phyloP scores from a whole-genome alignment of 106 monocot species.

The Triglochin maritima region DNA sequence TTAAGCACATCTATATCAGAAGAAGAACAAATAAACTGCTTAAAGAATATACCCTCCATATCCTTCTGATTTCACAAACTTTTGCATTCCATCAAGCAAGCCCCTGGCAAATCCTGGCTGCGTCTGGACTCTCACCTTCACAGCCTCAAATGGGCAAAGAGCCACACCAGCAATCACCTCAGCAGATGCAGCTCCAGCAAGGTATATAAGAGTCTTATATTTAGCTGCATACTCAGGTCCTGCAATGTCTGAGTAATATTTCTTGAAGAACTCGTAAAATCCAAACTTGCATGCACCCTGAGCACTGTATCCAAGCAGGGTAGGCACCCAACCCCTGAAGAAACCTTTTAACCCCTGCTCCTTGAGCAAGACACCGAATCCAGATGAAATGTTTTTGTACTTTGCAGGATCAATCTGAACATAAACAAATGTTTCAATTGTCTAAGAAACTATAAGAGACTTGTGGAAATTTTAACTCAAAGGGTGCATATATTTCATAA shows the following conservation, averaged over 20 bases:
- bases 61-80: conserved; percentile 63
- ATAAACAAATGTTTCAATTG: not conserved
- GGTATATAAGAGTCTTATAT: conserved; percentile 63
- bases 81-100: conserved; percentile 53
- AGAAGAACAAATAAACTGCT: not conserved
- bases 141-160: conserved; percentile 78
- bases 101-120: conserved; percentile 71
- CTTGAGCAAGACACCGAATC: conserved; percentile 49
- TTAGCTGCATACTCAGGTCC: conserved; percentile 57
- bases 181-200: conserved; percentile 65
- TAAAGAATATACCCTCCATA: conserved; percentile 30
- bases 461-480: too few relatives aligned
- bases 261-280: conserved; percentile 77
- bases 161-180: conserved; percentile 72
- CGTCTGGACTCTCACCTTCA: conserved; percentile 73
- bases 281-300: conserved; percentile 69
- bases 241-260: conserved; percentile 56
- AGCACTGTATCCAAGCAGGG: conserved; percentile 61
- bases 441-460: too few relatives aligned
- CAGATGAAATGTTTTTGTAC: conserved; percentile 55
- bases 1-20: too few relatives aligned
- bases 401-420: conserved; percentile 61
- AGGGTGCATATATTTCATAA: too few relatives aligned
- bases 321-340: conserved; percentile 67
- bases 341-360: conserved; percentile 64